Base-by-base conservation (phyloP, 306 rosid species). In the Glycyrrhiza uralensis region DNA sequence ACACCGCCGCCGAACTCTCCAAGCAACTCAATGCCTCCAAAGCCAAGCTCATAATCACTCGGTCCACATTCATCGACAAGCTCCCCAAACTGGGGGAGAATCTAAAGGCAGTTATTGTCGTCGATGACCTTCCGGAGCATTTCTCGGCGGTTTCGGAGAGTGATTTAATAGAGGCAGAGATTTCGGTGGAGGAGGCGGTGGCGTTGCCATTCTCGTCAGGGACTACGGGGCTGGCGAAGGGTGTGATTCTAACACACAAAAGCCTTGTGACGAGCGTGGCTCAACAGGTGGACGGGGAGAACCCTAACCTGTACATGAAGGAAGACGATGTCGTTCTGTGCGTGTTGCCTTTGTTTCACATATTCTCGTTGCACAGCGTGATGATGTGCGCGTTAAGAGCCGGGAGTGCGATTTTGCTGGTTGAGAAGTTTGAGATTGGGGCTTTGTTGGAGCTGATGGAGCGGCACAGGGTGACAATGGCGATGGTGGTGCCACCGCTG, bases 141-240 rank as follows among this genome's bases (percentile, higher is more conserved):
- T 88, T 91, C 78, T 87, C 89, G 8, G 82, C 49, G 36, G 57
- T 87, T 13, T 70, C 80, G 0, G 80, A 74, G 67, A 46, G 2
- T 1, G 81, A 76, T 0, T 1, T 80, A 0, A 84, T 81, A 5
- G 78, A 61, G 20, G 80, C 55, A 4, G 65, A 17, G 5, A 80
- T 87, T 1, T 14, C 80, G 0, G 66, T 80, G 0, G 82, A 87
- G 1, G 95, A 88, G 0, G 19, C 88, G 2, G 84, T 85, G 33
- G 87, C 91, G 5, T 24, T 91, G 0, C 95, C 92, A 18, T 91
- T 88, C 60, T 91, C 97, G 0, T 91, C 97, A 0, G 97, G 97
- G 6, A 88, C 97, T 0, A 88, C 97, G 1, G 96, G 97, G 75
- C 74, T 88, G 0, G 82, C 97, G 0, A 89, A 91, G 72, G 97